Base-by-base conservation (phyloP, 495 filamentous ascomycete genomes). In the Aspergillus biplanus region DNA sequence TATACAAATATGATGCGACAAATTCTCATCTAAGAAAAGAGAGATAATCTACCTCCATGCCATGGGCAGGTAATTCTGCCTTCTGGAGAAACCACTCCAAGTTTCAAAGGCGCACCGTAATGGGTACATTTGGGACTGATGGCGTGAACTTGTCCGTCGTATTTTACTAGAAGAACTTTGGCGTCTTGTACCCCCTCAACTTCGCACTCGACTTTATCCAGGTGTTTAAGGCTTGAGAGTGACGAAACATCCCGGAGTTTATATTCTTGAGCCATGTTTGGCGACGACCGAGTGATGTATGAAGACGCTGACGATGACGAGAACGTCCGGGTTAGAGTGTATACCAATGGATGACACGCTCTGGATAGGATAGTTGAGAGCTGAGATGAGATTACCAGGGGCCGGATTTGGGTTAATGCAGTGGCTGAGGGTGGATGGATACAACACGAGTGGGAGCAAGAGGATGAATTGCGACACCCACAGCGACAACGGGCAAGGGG, bases 61-160 rank as follows among this genome's bases (percentile, higher is more conserved):
- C 96, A 98, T 1, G 93, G 90, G 73, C 95, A 99, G 15, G 91
- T 96, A 35, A 99, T 76, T 52, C 92, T 79, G 1, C 95, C 95
- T 67, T 93, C 88, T 5, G 86, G 86, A 4, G 90, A 89, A 52
- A 98, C 75, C 12, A 98, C 86, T 39, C 95, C 95, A 52, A 88
- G 86, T 65, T 89, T 87, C 67, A 98, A 78, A 7, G 95, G 96
- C 5, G 94, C 95, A 5, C 90, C 93, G 72, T 94, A 97, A 83
- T 97, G 95, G 7, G 96, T 96, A 76, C 95, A 99, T 54, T 88
- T 91, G n/a, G 91, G 78, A 37, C 90, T 92, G 61, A 93, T 69
- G 21, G 93, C 95, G 70, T 92, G 87, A 35, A 91, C 79, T 61
- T 89, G 83, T 62, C 87, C 88, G 50, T 85, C 88, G 16, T 90